These are phyloP conservation scores for Cyclotella sp. DNA, from an alignment of 108 stramenopile genomes.

Conservation along the genomic window DNA sequence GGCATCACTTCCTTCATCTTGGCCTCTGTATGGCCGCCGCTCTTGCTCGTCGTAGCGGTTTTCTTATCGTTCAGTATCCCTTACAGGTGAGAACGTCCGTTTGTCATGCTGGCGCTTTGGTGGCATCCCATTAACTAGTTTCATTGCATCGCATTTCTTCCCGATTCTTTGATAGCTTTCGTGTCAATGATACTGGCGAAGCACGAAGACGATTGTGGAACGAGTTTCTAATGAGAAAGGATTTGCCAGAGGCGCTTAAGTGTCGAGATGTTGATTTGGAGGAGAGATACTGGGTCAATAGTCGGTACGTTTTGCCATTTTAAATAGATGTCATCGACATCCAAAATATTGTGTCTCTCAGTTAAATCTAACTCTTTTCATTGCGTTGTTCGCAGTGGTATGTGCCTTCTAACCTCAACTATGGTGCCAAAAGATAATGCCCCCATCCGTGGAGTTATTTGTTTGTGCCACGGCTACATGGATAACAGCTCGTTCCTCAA, in stretches of 20 bases:
- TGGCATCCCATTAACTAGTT: conserved; percentile 34
- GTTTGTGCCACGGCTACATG: conserved; percentile 73
- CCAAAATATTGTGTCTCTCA: not conserved
- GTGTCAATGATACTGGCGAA: conserved; percentile 62
- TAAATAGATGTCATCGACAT: not conserved
- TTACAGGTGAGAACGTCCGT: conserved; percentile 22
- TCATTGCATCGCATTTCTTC: conserved; percentile 25
- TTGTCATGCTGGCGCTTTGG: too few species aligned
- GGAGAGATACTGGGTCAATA: conserved; percentile 60
- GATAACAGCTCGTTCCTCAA: conserved; percentile 69
- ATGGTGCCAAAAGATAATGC: conserved; percentile 56
- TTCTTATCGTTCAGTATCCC: conserved; percentile 17
- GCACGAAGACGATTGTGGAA: conserved; percentile 55
- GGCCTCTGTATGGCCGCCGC: conserved; percentile 23
- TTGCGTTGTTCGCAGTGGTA: conserved; percentile 41
- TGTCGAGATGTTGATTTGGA: conserved; percentile 50
- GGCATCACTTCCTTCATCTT: conserved; percentile 17
- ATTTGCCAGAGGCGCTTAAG: conserved; percentile 53
- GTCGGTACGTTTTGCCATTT: conserved; percentile 35
- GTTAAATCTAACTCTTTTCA: not conserved
- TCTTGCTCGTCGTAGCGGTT: conserved; percentile 18
- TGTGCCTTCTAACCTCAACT: conserved; percentile 57
- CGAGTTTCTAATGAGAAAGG: conserved; percentile 58
- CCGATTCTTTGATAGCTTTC: conserved; percentile 46
- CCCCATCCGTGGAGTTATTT: conserved; percentile 62